phyloP scores from a whole-genome alignment of 176 grass and related monocot species.

The Carex cristatella region DNA sequence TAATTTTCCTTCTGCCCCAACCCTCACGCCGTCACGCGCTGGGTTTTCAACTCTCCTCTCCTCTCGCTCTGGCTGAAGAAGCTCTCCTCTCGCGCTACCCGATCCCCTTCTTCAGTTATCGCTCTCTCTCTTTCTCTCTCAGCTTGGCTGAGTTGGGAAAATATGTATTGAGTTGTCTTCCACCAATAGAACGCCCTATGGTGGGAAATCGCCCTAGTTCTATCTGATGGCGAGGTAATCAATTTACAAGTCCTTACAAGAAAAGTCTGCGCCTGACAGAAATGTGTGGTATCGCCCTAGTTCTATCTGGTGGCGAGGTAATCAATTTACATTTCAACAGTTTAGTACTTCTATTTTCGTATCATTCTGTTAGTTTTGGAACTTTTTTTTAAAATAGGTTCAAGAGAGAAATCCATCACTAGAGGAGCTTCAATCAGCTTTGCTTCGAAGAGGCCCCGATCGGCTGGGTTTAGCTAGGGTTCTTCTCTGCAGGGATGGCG shows the following conservation, averaged over 20 bases:
- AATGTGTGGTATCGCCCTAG: conserved; percentile 76
- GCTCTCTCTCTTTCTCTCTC: no score
- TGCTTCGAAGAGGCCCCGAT: conserved; percentile 59
- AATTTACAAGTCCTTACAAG: conserved; percentile 2
- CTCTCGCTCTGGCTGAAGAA: no score
- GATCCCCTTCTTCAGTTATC: no score
- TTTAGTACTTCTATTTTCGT: not conserved
- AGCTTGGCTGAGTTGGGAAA: no score
- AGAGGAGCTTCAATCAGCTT: conserved; percentile 55
- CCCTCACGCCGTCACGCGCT: no score
- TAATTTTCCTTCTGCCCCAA: no score
- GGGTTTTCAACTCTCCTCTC: no score
- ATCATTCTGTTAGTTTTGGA: not conserved
- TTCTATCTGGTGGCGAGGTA: conserved; percentile 45
- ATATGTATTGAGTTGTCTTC: no score
- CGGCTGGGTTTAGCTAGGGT: conserved; percentile 44
- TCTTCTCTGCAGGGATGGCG: conserved; percentile 25
- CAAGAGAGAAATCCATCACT: conserved; percentile 32
- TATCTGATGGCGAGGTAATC: conserved; percentile 40
- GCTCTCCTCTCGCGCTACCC: no score
- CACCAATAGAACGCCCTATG: no score
- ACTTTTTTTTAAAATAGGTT: not conserved
- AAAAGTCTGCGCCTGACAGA: not conserved
- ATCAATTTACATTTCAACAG: conserved; percentile 22
- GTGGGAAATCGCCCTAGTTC: conserved; percentile 70